These are phyloP conservation scores for Cocos nucifera DNA, from an alignment of 176 grass and related monocot genomes.

Conservation along the genomic window DNA sequence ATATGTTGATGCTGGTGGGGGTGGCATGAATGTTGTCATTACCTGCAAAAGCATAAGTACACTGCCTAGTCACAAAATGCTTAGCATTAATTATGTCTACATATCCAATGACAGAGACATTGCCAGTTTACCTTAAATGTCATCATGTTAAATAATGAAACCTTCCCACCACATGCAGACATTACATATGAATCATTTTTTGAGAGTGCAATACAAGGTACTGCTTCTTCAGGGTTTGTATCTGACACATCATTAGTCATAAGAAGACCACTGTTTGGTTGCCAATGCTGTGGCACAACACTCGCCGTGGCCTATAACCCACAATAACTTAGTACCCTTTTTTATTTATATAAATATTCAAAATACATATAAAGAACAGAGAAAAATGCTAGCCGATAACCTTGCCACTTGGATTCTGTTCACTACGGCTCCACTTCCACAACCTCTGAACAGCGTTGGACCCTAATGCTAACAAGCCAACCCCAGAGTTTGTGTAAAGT, in stretches of 20 bases:
- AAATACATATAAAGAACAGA: neutral
- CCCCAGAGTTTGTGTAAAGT: conserved; percentile 86
- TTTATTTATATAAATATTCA: too few relatives aligned
- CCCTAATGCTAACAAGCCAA: conserved; percentile 73
- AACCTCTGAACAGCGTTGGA: conserved; percentile 88
- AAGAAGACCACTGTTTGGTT: conserved; percentile 77
- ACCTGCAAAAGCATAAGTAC: conserved; percentile 34
- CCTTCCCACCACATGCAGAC: conserved; percentile 97
- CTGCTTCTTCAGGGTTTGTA: conserved; percentile 58
- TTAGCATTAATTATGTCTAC: too few relatives aligned
- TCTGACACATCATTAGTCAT: conserved; percentile 87
- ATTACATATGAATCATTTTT: conserved; percentile 99
- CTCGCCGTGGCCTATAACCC: conserved; percentile 67
- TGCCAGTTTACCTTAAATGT: conserved; percentile 71
- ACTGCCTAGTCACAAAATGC: too few relatives aligned
- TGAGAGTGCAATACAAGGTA: conserved; percentile 92
- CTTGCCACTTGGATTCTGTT: conserved; percentile 86
- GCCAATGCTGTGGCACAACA: conserved; percentile 87
- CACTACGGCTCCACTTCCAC: conserved; percentile 79
- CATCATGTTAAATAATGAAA: conserved; percentile 99
- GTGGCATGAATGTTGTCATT: conserved; percentile 95
- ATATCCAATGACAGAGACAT: conserved; percentile 13
- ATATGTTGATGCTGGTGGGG: conserved; percentile 83
- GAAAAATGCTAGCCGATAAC: conserved; percentile 29
- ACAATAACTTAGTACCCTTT: neutral